A percentile compares a stretch with the other conserved stretches of the same genome.
These are phyloP conservation scores for Colletotrichum eleusines DNA, from an alignment of 2,329 filamentous ascomycete species.

Conservation along the genomic window DNA sequence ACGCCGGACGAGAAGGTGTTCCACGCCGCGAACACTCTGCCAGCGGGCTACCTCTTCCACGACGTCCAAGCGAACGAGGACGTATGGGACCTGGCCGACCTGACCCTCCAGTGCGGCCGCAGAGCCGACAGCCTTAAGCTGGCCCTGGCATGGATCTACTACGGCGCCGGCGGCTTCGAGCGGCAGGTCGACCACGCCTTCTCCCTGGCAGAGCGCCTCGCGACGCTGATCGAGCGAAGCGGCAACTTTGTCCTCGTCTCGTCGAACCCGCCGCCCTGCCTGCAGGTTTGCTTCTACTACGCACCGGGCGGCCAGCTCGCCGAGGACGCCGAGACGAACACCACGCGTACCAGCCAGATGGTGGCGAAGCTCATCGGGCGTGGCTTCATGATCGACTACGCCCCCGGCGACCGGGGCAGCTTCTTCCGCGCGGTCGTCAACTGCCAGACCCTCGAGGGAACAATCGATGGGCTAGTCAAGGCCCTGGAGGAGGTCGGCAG, in stretches of 20 bases:
- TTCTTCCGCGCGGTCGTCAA: conserved; percentile 73
- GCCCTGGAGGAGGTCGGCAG: conserved; percentile 63
- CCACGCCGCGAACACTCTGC: conserved; percentile 85
- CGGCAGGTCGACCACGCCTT: conserved; percentile 79
- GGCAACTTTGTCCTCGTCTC: conserved; percentile 78
- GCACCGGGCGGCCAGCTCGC: conserved; percentile 67
- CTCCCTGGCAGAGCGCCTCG: conserved; percentile 76
- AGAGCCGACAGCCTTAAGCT: conserved; percentile 89
- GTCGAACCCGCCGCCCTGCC: conserved; percentile 82
- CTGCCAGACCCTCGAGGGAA: conserved; percentile 64
- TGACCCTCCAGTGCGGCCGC: conserved; percentile 93
- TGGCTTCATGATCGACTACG: conserved; percentile 72
- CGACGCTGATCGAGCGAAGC: conserved; percentile 65
- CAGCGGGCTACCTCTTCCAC: conserved; percentile 89
- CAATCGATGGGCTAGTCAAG: conserved; percentile 65
- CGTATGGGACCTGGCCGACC: conserved; percentile 89
- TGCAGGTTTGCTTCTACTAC: conserved; percentile 97
- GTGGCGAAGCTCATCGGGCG: conserved; percentile 60
- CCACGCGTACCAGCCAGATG: conserved; percentile 61
- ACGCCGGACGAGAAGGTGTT: conserved; percentile 81
- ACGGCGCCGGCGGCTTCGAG: conserved; percentile 81
- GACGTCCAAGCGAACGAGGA: conserved; percentile 65
- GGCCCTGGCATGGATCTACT: conserved; percentile 89
- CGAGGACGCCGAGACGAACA: conserved; percentile 59
- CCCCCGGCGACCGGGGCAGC: conserved; percentile 66